Evolutionary conservation across 2,329 filamentous ascomycete species (phyloP).

Genomic region (Arthrinium phaeospermum): DNA sequence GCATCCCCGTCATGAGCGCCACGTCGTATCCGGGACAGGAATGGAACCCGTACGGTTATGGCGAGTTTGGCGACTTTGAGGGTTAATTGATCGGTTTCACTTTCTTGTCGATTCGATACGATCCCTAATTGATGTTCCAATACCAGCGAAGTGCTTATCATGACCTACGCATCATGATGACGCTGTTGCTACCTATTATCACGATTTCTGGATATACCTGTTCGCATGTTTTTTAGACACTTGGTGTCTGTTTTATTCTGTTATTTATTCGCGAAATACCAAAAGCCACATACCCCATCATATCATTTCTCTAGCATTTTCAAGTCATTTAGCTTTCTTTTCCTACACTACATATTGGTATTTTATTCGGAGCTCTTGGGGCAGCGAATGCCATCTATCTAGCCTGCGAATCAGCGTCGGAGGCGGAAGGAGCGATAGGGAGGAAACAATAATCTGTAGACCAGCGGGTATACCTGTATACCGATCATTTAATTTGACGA

Average conservation of each 20-base stretch:
- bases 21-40: slow-evolving; percentile 63
- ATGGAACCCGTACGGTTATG: slow-evolving; percentile 52
- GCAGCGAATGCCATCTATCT: not conserved
- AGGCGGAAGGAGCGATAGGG: not conserved
- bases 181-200: not conserved
- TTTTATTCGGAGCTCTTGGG: not conserved
- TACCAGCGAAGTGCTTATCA: not conserved
- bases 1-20: slow-evolving; percentile 56
- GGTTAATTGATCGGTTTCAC: not conserved
- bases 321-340: not conserved
- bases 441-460: not conserved
- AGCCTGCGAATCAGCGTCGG: not conserved
- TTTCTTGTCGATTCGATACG: not conserved
- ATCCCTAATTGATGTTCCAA: not conserved
- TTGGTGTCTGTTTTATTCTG: not conserved
- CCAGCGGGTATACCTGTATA: not conserved
- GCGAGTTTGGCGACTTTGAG: slow-evolving; percentile 40
- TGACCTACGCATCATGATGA: not conserved
- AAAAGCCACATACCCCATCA: slow-evolving; percentile 17
- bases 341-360: not conserved
- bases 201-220: not conserved
- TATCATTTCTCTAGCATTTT: not conserved
- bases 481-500: not conserved
- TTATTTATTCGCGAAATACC: slow-evolving; percentile 11
- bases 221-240: not conserved